Conservation (phyloP, 2,329 filamentous ascomycete species). For the Ambrosiella xylebori region DNA sequence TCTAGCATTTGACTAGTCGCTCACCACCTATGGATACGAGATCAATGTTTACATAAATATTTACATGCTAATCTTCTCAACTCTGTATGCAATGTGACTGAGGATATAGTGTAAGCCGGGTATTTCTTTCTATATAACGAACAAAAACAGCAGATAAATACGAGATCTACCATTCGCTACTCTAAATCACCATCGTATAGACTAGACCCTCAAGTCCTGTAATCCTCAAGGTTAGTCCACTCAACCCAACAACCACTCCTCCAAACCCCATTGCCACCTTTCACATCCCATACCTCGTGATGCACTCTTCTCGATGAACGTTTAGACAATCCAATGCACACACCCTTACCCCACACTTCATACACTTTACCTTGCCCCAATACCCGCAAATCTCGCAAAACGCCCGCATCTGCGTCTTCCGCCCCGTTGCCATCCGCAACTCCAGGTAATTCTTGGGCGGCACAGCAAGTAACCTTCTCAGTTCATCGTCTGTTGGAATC, state of each 20-base stretch:
- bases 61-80: too few species aligned
- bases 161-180: too few species aligned
- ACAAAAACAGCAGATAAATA: too few species aligned
- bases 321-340: slow-evolving; percentile 61
- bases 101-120: too few species aligned
- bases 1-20: too few species aligned
- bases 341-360: slow-evolving; percentile 62
- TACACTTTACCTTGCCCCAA: slow-evolving; percentile 60
- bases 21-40: too few species aligned
- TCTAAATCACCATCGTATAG: neutral
- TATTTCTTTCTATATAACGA: too few species aligned
- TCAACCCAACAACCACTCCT: neutral
- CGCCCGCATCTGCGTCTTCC: slow-evolving; percentile 26
- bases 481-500: slow-evolving; percentile 40
- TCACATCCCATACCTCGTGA: slow-evolving; percentile 42
- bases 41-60: too few species aligned
- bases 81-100: too few species aligned
- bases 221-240: neutral
- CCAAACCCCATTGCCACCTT: neutral
- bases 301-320: slow-evolving; percentile 53
- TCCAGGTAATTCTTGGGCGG: slow-evolving; percentile 53
- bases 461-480: slow-evolving; percentile 44
- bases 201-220: neutral
- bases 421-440: slow-evolving; percentile 30
- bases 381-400: slow-evolving; percentile 74